Base-by-base conservation (phyloP, 305 asterid genomes). In the Fraxinus greggii region DNA sequence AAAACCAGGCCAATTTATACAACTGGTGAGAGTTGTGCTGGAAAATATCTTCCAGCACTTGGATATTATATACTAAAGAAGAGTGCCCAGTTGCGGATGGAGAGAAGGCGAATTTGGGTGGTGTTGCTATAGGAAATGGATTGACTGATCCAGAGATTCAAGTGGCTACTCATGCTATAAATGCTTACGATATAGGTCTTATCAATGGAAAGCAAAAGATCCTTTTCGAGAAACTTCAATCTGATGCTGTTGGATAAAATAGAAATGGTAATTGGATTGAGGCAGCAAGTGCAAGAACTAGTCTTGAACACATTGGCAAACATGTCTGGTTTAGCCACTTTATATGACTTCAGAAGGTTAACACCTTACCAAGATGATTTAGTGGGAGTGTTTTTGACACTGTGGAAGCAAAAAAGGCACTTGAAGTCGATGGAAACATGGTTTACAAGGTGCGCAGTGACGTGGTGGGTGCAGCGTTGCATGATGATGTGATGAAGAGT, bases 301-400 rank as follows among this genome's bases (percentile, higher is more conserved):
- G 82, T 79, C 51, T 65, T 79, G 82, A 8, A 48, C 6, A 24
- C 76, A 65, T 19, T 79, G 76, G 45, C 74, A 38, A 79, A 26
- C 15, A 79, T 79, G 82, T 40, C 77, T 33, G 82, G 82, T 3
- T 42, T 67, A 65, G 82, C 82, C 61, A 40, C 82, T 42, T 35
- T 63, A 36, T 78, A 63, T 36, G 61, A 78, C 61, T 78, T 78
- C 81, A 86, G 93, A 87, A 89, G 97, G 86, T 85, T 88, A 5
- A 87, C 82, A 1, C 95, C 92, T 10, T 95, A 95, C 79, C 92
- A 89, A 9, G 88, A 92, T 32, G 63, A 61, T 1, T 84, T 95
- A 9, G 94, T 93, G 21, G 92, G 40, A 0, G 38, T 42, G 51
- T 92, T 42, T 80, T 92, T 87, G 89, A 88, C 88, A 81, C 84